Percentiles rank a stretch among this genome's conserved stretches.
These are phyloP conservation scores for Lipomyces starkeyi DNA, from an alignment of 805 yeast genomes.

Conservation along the genomic window DNA sequence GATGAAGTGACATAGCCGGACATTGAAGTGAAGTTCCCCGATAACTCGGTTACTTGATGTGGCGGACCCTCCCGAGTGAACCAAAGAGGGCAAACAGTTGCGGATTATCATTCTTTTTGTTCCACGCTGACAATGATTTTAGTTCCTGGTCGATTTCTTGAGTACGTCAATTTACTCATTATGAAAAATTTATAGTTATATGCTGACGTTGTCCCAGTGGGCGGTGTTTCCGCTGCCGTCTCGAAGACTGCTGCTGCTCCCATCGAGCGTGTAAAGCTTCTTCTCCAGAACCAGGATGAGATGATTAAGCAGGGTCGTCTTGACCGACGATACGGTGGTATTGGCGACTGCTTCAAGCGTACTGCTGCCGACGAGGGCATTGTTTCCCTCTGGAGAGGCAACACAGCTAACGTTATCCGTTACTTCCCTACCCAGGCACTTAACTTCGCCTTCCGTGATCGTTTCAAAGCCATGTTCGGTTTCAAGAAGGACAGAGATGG, in stretches of 20 bases:
- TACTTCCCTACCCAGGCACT: conserved; percentile 99
- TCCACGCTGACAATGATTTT: neutral
- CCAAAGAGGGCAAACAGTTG: neutral
- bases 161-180: conserved; percentile 32
- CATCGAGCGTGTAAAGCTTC: conserved; percentile 94
- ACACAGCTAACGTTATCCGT: conserved; percentile 98
- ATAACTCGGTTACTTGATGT: neutral
- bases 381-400: conserved; percentile 97
- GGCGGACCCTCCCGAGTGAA: neutral
- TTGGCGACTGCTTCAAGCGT: conserved; percentile 90
- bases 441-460: conserved; percentile 98
- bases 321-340: conserved; percentile 85
- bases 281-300: conserved; percentile 91
- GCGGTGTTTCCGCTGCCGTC: conserved; percentile 99
- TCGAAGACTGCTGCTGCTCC: conserved; percentile 98
- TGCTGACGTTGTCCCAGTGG: conserved; percentile 76
- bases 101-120: neutral
- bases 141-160: conserved; percentile 47
- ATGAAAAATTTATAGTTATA: conserved; percentile 6
- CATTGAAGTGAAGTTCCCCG: too few relatives aligned
- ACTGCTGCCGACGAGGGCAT: conserved; percentile 94
- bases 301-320: conserved; percentile 98
- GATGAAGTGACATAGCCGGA: too few relatives aligned
- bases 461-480: conserved; percentile 93
- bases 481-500: conserved; percentile 89